Evolutionary conservation across 192 early-diverging fungal species (phyloP).

Genomic region (Jimgerdemannia lactiflua): DNA sequence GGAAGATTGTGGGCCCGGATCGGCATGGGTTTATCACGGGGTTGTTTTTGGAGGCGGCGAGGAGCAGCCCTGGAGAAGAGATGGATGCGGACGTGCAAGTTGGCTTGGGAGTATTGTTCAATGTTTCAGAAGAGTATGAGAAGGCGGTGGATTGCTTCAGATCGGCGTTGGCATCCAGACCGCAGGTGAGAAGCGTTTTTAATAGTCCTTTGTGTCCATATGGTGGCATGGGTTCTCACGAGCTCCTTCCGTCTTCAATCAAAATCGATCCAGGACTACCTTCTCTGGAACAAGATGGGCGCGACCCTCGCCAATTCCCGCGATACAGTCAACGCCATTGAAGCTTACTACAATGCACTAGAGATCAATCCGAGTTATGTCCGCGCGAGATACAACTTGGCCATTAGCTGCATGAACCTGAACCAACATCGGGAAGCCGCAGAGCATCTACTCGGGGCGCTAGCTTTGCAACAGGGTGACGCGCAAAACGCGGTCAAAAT

Average conservation of each 20-base stretch:
- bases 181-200: conserved; percentile 60
- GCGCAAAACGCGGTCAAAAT: conserved; percentile 37
- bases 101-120: conserved; percentile 93
- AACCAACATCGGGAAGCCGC: conserved; percentile 87
- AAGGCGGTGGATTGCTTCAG: conserved; percentile 99
- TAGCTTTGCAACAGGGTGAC: conserved; percentile 72
- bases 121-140: conserved; percentile 87
- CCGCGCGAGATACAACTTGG: conserved; percentile 95
- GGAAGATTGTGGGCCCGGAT: conserved; percentile 39
- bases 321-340: conserved; percentile 74
- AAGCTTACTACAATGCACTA: conserved; percentile 93
- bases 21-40: conserved; percentile 72
- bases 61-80: conserved; percentile 53
- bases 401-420: conserved; percentile 88
- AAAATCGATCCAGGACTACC: conserved; percentile 61
- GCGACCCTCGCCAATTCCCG: conserved; percentile 92
- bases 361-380: conserved; percentile 95
- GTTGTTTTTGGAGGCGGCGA: conserved; percentile 79
- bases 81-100: conserved; percentile 93
- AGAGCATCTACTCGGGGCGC: conserved; percentile 87
- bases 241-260: neutral
- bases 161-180: conserved; percentile 80
- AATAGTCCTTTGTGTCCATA: neutral
- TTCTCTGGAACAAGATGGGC: conserved; percentile 96
- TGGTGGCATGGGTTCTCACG: neutral